These are phyloP conservation scores for Trypanosoma theileri DNA, from an alignment of 208 protist species.

Conservation along the genomic window DNA sequence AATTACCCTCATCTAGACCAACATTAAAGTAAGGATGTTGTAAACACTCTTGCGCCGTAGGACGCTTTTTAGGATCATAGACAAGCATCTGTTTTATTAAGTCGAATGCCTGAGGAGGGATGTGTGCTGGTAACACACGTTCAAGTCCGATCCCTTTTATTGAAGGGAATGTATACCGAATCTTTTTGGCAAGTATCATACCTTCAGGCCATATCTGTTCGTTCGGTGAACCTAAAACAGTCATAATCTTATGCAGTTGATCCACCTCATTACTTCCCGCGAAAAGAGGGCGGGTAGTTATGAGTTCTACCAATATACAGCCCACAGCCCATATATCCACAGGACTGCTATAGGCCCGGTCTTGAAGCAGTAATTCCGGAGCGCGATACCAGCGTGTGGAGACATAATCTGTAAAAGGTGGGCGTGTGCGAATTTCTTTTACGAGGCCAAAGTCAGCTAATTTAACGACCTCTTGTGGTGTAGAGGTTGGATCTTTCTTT, in stretches of 20 bases:
- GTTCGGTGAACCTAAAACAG: slow-evolving; percentile 75
- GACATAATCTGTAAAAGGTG: slow-evolving; percentile 95
- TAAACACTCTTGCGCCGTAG: slow-evolving; percentile 93
- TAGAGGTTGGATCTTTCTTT: slow-evolving; percentile 31
- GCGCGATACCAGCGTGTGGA: slow-evolving; percentile 99
- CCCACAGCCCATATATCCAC: slow-evolving; percentile 96
- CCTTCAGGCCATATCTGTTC: slow-evolving; percentile 74
- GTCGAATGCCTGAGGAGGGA: slow-evolving; percentile 90
- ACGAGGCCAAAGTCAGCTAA: slow-evolving; percentile 93
- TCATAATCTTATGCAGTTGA: slow-evolving; percentile 83
- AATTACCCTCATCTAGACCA: slow-evolving; percentile 55
- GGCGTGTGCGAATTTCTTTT: slow-evolving; percentile 55
- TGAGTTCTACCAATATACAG: slow-evolving; percentile 98
- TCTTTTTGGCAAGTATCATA: slow-evolving; percentile 70
- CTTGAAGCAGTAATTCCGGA: slow-evolving; percentile 97
- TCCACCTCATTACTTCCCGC: slow-evolving; percentile 83
- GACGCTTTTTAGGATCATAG: slow-evolving; percentile 94
- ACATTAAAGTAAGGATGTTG: slow-evolving; percentile 92
- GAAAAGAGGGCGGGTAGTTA: slow-evolving; percentile 97
- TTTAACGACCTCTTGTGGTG: slow-evolving; percentile 88
- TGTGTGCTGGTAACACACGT: slow-evolving; percentile 67
- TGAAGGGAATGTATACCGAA: slow-evolving; percentile 75
- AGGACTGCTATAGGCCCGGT: slow-evolving; percentile 90
- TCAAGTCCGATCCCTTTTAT: slow-evolving; percentile 63
- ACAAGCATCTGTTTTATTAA: slow-evolving; percentile 91